Base-by-base conservation (phyloP, 768 basidiomycete species). In the Podaxis sp. region DNA sequence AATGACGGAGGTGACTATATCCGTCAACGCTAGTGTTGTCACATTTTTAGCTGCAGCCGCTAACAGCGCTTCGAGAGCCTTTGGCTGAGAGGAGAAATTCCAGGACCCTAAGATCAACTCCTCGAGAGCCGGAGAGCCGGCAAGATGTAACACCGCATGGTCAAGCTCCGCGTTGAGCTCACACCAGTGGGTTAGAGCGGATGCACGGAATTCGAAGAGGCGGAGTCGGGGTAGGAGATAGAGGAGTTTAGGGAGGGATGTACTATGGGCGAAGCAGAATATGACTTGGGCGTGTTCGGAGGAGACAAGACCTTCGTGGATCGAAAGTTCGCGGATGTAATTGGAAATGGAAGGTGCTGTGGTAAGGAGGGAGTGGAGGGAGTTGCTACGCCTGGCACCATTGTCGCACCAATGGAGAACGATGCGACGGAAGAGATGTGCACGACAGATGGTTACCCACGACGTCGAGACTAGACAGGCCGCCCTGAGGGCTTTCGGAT, bases 321-420 rank as follows among this genome's bases (percentile, higher is more conserved):
- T 35, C 25, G 59, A 60, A 14, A 60, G 50, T 42, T 60, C 59
- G 38, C 44, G 59, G 40, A 60, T 60, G 51, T 60, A 60, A 28
- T 46, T 53, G 27, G 51, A 25, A 13, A 60, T 46, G 5, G 42
- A 32, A 7, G 59, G 59, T 28, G 28, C 35, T 37, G 35, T 50
- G 18, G 42, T 32, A 21, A 60, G 50, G 51, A 60, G 59, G 16
- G 40, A 16, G 35, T 52, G 25, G 23, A 60, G 59, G 13, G 40
- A 53, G 10, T 53, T 27, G 28, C 51, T 60, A 10, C 59, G 51
- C 27, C 59, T 28, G 14, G 14, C 38, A 21, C 59, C 59, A 18
- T 53, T 51, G 42, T 60, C 59, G 21, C 59, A 60, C 59, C 59
- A 60, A n/a, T 60, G 59, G 14, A 60, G 51, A 28, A 60, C 51